These are phyloP conservation scores for Psidium guajava DNA, from an alignment of 345 rosid species.

Conservation along the genomic window DNA sequence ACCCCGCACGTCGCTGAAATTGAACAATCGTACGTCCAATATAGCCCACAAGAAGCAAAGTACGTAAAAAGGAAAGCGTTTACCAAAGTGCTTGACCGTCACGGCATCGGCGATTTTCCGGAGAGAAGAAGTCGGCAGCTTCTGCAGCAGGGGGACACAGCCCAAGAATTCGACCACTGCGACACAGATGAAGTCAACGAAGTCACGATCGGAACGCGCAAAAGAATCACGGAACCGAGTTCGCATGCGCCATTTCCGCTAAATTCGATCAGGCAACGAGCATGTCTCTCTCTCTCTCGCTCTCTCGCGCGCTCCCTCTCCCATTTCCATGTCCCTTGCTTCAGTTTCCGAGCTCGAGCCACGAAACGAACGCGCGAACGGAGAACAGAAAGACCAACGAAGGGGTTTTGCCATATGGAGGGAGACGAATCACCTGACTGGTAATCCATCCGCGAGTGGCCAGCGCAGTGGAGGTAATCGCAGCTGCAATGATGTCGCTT, in stretches of 20 bases:
- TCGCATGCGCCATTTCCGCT: background rate
- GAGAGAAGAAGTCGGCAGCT: conserved; percentile 57
- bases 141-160: conserved; percentile 63
- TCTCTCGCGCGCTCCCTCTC: background rate
- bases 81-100: conserved; percentile 44
- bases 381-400: background rate
- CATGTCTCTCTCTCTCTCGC: background rate
- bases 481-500: background rate
- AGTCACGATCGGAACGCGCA: background rate
- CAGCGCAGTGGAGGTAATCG: background rate
- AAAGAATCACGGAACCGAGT: background rate
- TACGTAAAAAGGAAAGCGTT: background rate
- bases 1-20: background rate
- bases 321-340: background rate
- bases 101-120: conserved; percentile 48
- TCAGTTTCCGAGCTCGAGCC: background rate
- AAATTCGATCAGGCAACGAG: background rate
- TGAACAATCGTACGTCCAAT: background rate
- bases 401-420: background rate
- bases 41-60: background rate
- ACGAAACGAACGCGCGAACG: background rate
- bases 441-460: background rate
- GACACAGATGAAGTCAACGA: background rate
- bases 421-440: background rate
- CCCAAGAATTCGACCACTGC: conserved; percentile 68